These are phyloP conservation scores for Aureobasidium sp. DNA, from an alignment of 2,329 filamentous ascomycete genomes.

Conservation along the genomic window DNA sequence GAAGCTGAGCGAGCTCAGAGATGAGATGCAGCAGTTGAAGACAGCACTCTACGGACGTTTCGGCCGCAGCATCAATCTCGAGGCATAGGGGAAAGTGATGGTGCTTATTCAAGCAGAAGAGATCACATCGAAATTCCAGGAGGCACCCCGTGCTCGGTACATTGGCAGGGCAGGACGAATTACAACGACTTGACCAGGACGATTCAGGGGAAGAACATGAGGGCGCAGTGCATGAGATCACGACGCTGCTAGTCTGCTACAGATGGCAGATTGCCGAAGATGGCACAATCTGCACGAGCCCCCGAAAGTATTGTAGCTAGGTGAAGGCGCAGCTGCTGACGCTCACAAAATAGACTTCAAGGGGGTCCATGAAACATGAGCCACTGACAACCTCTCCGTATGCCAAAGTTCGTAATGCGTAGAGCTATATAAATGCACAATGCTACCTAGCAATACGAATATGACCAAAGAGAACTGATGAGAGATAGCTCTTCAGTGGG, in stretches of 20 bases:
- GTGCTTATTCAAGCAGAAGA: neutral
- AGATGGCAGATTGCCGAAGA: neutral
- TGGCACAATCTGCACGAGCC: neutral
- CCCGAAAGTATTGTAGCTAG: neutral
- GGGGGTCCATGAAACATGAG: too few relatives aligned
- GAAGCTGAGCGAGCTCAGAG: conserved; percentile 64
- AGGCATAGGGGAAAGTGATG: conserved; percentile 53
- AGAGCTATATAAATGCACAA: too few relatives aligned
- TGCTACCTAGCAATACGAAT: too few relatives aligned
- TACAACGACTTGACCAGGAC: neutral
- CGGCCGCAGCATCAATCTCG: conserved; percentile 92
- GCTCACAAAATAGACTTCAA: neutral
- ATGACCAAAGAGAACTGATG: too few relatives aligned
- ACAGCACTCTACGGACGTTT: conserved; percentile 90
- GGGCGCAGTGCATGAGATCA: neutral
- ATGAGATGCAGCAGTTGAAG: conserved; percentile 87
- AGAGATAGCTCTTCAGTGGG: too few relatives aligned
- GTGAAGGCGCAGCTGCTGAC: conserved; percentile 3
- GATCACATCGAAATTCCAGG: neutral
- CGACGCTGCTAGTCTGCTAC: neutral
- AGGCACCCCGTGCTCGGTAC: neutral
- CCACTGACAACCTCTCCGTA: too few relatives aligned
- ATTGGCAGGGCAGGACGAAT: neutral
- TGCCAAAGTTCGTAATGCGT: too few relatives aligned
- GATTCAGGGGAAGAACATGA: neutral